Evolutionary conservation across 805 yeast genomes (phyloP), one percentile per base, ranked within the genome.

Genomic region (Monosporozyma aquatica): DNA sequence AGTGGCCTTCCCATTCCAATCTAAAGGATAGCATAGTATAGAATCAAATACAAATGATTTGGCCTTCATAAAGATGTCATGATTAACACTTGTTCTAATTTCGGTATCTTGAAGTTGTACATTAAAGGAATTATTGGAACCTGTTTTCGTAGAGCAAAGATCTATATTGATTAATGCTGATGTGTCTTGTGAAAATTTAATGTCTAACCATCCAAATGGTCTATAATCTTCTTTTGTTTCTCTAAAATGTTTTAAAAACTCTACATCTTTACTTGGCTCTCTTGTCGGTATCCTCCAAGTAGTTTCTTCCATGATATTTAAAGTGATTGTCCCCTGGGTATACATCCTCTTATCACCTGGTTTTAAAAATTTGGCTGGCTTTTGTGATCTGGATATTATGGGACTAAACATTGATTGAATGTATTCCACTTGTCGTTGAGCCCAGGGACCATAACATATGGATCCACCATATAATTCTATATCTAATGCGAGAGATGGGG

Each of bases 401-500:
- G 98, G 98, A 43, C 82, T 76, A 20, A 92, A 64, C 62, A 80
- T 64, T 13, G 68, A 62, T 43, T 81, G 87, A 8, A 89, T 53
- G 1, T 78, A 73, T 2, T 69, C 69, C 14, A 95, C 60, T 59
- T 92, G 95, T 28, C 90, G 76, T 45, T 92, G 95, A 0, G 96
- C 84, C 96, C 97, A 90, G 0, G 98, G 95, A 0, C 98, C 98
- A 56, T 86, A 89, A 50, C 81, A 81, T 1, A 87, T 64, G 0
- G 84, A 78, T 0, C 87, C 78, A 42, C 74, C 72, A 2, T 73
- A 68, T 2, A 86, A 48, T 11, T 68, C 68, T 7, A 89, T 40
- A 41, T 81, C 81, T 6, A 81, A 51, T 0, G 89, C 89, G 55
- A 70, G 68, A 37, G 66, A 67, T 1, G 87, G 87, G 0, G 81